Conservation (phyloP, 306 rosid species). For the Alnus rubra region DNA sequence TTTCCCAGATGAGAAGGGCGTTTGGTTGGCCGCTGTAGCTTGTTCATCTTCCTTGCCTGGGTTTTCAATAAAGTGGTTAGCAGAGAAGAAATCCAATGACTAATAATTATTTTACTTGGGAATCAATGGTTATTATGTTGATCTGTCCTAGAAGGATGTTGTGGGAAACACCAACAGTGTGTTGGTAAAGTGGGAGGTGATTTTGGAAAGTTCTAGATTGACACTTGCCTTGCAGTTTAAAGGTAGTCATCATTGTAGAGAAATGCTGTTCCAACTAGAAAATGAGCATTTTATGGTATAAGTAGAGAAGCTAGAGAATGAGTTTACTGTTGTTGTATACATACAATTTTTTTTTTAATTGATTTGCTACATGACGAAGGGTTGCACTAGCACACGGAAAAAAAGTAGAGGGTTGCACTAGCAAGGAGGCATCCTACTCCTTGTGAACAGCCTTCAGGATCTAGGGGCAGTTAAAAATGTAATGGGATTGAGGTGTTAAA, state of each 20-base stretch:
- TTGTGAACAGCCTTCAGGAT: background rate
- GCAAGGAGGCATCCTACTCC: background rate
- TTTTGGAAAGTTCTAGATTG: background rate
- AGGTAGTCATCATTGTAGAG: background rate
- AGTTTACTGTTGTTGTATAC: background rate
- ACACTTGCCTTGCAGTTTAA: background rate
- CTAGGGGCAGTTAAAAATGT: too few relatives aligned
- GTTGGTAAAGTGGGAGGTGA: background rate
- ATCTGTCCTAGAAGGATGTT: background rate
- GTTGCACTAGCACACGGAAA: background rate
- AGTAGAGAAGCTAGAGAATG: background rate
- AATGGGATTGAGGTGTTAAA: background rate
- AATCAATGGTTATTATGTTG: background rate
- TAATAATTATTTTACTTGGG: background rate
- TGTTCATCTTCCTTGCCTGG: background rate
- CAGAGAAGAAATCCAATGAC: background rate
- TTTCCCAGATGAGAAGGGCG: background rate
- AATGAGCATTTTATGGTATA: background rate
- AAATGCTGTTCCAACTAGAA: background rate
- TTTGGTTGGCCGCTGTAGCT: background rate
- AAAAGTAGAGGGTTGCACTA: background rate
- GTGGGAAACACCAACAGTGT: background rate
- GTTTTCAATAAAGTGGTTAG: background rate
- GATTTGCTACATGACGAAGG: background rate
- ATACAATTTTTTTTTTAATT: background rate